These are phyloP conservation scores for Penstemon eatonii DNA, from an alignment of 257 asterid genomes.

Conservation along the genomic window DNA sequence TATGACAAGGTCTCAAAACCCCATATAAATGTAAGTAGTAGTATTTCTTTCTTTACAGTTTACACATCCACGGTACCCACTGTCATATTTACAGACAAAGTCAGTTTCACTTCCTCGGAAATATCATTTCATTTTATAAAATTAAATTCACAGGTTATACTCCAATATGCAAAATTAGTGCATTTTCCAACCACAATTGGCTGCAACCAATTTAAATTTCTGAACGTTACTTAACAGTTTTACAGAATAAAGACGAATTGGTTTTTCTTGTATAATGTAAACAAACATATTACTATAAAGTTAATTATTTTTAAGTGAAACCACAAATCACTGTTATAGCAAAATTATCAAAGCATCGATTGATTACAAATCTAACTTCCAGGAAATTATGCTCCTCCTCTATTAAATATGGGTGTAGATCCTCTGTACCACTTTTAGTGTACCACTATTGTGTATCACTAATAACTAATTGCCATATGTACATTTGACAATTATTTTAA, in stretches of 20 bases:
- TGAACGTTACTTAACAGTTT: slow-evolving; percentile 17
- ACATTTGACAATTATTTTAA: too few relatives aligned
- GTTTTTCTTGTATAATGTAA: slow-evolving; percentile 36
- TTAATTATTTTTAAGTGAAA: background rate
- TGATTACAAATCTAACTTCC: background rate
- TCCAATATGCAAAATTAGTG: background rate
- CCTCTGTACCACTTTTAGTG: too few relatives aligned
- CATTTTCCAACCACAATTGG: slow-evolving; percentile 22
- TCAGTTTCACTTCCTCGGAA: slow-evolving; percentile 29
- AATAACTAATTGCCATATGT: too few relatives aligned
- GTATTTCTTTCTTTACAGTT: background rate
- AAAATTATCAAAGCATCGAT: too few relatives aligned
- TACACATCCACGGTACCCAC: background rate
- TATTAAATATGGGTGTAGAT: too few relatives aligned
- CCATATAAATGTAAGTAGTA: background rate
- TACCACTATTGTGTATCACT: too few relatives aligned
- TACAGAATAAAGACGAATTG: slow-evolving; percentile 44
- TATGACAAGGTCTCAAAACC: background rate
- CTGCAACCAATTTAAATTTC: slow-evolving; percentile 21
- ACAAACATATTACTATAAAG: slow-evolving; percentile 8
- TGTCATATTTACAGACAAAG: slow-evolving; percentile 17
- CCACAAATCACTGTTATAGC: background rate
- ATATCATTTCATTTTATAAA: background rate
- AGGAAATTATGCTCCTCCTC: background rate
- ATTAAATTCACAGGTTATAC: background rate